phyloP scores from a whole-genome alignment of 768 basidiomycete species.

The Leucocoprinus birnbaumii region DNA sequence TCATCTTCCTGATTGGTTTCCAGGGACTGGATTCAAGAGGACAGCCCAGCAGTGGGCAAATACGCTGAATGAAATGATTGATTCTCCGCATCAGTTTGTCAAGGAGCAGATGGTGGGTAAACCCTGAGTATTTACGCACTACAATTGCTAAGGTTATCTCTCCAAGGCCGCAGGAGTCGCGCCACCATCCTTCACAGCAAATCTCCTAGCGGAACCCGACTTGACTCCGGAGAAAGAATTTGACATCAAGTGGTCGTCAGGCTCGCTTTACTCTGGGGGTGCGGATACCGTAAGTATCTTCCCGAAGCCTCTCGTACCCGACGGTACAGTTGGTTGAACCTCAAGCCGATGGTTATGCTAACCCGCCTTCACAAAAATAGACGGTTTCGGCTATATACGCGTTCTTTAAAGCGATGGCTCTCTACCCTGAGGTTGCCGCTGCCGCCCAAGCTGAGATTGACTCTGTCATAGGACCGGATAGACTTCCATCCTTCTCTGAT shows the following conservation, averaged over 20 bases:
- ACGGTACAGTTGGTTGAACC: too few species aligned
- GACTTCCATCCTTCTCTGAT: slow-evolving; percentile 38
- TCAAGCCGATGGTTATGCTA: background rate
- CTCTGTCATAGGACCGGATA: slow-evolving; percentile 33
- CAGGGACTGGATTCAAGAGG: slow-evolving; percentile 50
- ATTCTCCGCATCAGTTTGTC: slow-evolving; percentile 41
- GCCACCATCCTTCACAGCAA: slow-evolving; percentile 32
- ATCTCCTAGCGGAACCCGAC: slow-evolving; percentile 27
- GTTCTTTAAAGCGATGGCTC: slow-evolving; percentile 37
- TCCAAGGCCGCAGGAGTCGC: slow-evolving; percentile 25
- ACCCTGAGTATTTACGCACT: background rate
- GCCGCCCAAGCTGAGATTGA: slow-evolving; percentile 45
- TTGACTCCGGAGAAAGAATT: slow-evolving; percentile 28
- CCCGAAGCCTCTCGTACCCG: background rate
- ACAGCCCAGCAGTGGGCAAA: slow-evolving; percentile 42
- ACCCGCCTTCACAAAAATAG: slow-evolving; percentile 19
- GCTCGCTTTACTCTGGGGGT: slow-evolving; percentile 46
- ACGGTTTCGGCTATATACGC: slow-evolving; percentile 35
- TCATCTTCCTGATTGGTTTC: slow-evolving; percentile 53
- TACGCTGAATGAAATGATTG: slow-evolving; percentile 41
- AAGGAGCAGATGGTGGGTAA: slow-evolving; percentile 40
- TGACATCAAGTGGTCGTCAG: slow-evolving; percentile 42
- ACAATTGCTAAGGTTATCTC: background rate
- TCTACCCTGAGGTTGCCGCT: slow-evolving; percentile 33
- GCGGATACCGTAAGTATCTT: slow-evolving; percentile 33